These are phyloP conservation scores for Straminergon stramineum DNA, from an alignment of 225 moss, liverwort and hornwort genomes.

Conservation along the genomic window DNA sequence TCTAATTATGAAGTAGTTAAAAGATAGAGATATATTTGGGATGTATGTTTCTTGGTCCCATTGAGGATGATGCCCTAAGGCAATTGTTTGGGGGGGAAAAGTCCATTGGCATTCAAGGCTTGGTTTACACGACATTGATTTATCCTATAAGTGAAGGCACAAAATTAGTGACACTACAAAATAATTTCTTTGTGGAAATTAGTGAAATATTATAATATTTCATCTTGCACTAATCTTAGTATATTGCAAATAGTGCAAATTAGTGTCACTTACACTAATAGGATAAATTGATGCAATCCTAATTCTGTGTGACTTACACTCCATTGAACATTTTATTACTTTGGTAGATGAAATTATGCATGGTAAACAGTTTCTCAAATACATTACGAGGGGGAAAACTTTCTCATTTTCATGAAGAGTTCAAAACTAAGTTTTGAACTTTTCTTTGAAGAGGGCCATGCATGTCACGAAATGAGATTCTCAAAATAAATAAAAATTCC, in stretches of 20 bases:
- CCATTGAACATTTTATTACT: not conserved
- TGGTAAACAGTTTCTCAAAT: not conserved
- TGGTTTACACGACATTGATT: too few relatives aligned
- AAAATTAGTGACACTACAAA: not conserved
- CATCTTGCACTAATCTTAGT: not conserved
- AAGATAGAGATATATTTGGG: not conserved
- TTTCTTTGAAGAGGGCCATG: not conserved
- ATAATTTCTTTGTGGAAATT: not conserved
- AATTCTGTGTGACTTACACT: too few relatives aligned
- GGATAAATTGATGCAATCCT: not conserved
- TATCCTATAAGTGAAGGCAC: too few relatives aligned
- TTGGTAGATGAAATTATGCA: not conserved
- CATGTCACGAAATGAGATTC: not conserved
- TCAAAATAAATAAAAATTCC: too few relatives aligned
- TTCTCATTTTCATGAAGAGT: accelerated
- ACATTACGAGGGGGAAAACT: not conserved
- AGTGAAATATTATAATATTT: not conserved
- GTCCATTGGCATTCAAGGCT: not conserved
- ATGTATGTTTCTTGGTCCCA: accelerated
- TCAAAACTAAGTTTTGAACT: not conserved
- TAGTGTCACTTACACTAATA: not conserved
- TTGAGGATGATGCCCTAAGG: not conserved
- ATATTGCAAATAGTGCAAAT: not conserved
- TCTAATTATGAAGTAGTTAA: not conserved
- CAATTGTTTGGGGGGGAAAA: not conserved